Evolutionary conservation across 148 eudicot species (phyloP).

Genomic region (Persicaria maculosa): DNA sequence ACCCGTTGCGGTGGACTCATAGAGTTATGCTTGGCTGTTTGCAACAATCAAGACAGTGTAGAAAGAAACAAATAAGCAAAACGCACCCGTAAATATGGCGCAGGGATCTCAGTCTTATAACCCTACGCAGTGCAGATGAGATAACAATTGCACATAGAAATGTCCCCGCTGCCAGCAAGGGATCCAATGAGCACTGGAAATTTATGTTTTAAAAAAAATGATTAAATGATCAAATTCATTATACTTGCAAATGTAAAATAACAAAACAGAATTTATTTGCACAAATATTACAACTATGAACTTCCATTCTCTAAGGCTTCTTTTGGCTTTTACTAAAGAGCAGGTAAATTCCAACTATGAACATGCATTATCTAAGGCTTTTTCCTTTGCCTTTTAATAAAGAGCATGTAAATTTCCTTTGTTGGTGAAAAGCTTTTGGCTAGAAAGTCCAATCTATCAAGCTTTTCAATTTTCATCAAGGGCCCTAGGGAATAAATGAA

Average conservation of each 20-base stretch:
- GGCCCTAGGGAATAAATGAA: neutral
- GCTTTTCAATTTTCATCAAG: neutral
- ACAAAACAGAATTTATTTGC: neutral
- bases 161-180: slow-evolving; percentile 59
- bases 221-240: neutral
- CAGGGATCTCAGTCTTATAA: slow-evolving; percentile 30
- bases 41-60: neutral
- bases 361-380: neutral
- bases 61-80: neutral
- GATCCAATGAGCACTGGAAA: slow-evolving; percentile 72
- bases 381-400: neutral
- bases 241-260: neutral
- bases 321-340: neutral
- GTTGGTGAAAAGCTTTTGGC: neutral
- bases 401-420: neutral
- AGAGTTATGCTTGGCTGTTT: neutral
- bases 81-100: slow-evolving; percentile 49
- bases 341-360: neutral
- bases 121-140: slow-evolving; percentile 36
- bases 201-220: neutral
- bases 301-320: neutral
- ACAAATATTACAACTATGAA: neutral
- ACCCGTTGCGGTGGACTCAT: neutral
- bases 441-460: neutral
- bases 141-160: slow-evolving; percentile 46